Conservation (phyloP, 208 protist species). For the Trypanosoma congolense region DNA sequence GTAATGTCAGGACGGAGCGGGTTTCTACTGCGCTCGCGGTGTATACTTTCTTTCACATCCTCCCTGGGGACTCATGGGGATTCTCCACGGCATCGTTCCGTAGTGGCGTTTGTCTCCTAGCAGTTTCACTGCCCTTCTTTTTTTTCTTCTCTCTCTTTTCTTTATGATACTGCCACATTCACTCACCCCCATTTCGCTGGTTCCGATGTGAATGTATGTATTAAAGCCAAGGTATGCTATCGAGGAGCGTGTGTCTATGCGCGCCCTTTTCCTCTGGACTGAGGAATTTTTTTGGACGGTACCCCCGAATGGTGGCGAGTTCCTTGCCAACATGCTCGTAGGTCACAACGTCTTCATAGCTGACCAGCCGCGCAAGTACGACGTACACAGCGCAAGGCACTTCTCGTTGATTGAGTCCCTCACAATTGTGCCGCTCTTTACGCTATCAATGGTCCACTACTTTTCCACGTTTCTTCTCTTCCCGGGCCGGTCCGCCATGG, state of each 20-base stretch:
- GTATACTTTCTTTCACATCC: no score
- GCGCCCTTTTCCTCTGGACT: neutral
- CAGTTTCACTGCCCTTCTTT: neutral
- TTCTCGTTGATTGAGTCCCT: slow-evolving; percentile 70
- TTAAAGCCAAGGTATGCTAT: neutral
- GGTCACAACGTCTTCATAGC: slow-evolving; percentile 79
- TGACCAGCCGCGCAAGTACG: slow-evolving; percentile 62
- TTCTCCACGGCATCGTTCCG: no score
- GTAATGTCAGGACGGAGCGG: no score
- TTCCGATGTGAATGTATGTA: no score
- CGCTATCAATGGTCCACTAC: slow-evolving; percentile 79
- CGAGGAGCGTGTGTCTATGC: neutral
- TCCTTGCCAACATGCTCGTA: slow-evolving; percentile 59
- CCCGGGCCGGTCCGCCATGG: slow-evolving; percentile 30
- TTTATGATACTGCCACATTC: neutral
- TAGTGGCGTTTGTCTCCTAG: no score
- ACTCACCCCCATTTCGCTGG: neutral
- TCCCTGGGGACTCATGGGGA: no score
- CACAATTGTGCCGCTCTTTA: slow-evolving; percentile 61
- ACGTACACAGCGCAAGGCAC: slow-evolving; percentile 60
- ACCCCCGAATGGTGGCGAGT: slow-evolving; percentile 61
- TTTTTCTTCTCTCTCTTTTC: neutral
- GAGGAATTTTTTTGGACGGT: slow-evolving; percentile 31
- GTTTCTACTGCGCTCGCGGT: no score
- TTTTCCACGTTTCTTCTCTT: slow-evolving; percentile 74